Conservation (phyloP, 768 basidiomycete genomes). For the Tubosaeta sp. region DNA sequence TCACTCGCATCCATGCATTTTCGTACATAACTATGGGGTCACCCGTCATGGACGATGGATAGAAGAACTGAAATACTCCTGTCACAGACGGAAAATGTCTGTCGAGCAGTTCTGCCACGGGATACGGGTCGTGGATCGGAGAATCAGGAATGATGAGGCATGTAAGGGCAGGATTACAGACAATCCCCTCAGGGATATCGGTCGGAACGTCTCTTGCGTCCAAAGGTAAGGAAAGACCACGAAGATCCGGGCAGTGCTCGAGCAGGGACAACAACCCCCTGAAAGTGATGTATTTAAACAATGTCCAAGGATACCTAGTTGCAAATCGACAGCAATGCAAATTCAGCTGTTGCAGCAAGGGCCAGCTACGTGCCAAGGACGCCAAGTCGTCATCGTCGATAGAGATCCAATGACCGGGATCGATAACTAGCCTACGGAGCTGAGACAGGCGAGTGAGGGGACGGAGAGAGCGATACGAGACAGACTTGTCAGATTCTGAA, state of each 20-base stretch:
- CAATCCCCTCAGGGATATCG: neutral
- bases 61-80: neutral
- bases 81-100: neutral
- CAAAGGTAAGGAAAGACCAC: neutral
- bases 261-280: neutral
- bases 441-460: neutral
- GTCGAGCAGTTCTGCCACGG: neutral
- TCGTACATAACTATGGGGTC: neutral
- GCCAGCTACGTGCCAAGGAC: slow-evolving; percentile 4
- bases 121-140: neutral
- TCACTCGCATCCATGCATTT: neutral
- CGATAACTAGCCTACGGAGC: neutral
- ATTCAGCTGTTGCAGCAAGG: neutral
- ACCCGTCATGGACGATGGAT: neutral
- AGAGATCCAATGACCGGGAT: slow-evolving; percentile 2
- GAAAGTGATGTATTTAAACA: neutral
- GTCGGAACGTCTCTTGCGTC: neutral
- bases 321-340: neutral
- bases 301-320: neutral
- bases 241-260: neutral
- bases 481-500: neutral
- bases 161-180: neutral
- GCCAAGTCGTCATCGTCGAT: slow-evolving; percentile 2
- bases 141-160: neutral
- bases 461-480: neutral